phyloP scores from a whole-genome alignment of 2,329 filamentous ascomycete species.

The Lecanoromycetidae sp. region DNA sequence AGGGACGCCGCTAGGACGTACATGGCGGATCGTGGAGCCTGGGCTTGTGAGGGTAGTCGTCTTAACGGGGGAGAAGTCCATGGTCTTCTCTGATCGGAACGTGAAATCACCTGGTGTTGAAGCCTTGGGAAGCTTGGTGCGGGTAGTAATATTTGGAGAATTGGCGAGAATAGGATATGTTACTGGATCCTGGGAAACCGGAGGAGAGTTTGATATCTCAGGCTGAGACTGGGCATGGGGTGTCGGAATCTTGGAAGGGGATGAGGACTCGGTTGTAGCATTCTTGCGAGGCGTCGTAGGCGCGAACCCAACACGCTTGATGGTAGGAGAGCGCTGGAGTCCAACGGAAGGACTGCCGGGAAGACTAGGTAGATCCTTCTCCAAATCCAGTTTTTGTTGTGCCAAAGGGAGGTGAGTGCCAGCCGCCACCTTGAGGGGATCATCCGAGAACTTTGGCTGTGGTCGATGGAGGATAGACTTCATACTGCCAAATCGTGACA shows the following conservation, averaged over 20 bases:
- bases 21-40: slow-evolving; percentile 31
- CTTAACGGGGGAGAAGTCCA: slow-evolving; percentile 30
- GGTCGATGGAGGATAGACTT: slow-evolving; percentile 53
- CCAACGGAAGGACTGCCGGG: slow-evolving; percentile 22
- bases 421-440: slow-evolving; percentile 46
- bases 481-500: slow-evolving; percentile 40
- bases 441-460: slow-evolving; percentile 46
- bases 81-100: slow-evolving; percentile 34
- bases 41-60: slow-evolving; percentile 26
- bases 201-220: neutral
- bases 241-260: slow-evolving; percentile 29
- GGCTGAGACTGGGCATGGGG: slow-evolving; percentile 9
- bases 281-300: slow-evolving; percentile 44
- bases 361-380: slow-evolving; percentile 40
- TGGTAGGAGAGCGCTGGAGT: slow-evolving; percentile 49
- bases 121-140: slow-evolving; percentile 9
- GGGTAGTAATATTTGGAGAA: slow-evolving; percentile 13
- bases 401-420: slow-evolving; percentile 41
- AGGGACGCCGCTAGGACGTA: slow-evolving; percentile 26
- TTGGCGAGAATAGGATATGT: slow-evolving; percentile 17
- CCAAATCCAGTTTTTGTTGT: slow-evolving; percentile 28
- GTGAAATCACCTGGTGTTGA: slow-evolving; percentile 30
- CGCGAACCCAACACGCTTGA: slow-evolving; percentile 71
- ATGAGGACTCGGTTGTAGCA: slow-evolving; percentile 29
- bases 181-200: slow-evolving; percentile 16